phyloP scores from a whole-genome alignment of 2,329 filamentous ascomycete species.

The Fusarium xyrophilum region DNA sequence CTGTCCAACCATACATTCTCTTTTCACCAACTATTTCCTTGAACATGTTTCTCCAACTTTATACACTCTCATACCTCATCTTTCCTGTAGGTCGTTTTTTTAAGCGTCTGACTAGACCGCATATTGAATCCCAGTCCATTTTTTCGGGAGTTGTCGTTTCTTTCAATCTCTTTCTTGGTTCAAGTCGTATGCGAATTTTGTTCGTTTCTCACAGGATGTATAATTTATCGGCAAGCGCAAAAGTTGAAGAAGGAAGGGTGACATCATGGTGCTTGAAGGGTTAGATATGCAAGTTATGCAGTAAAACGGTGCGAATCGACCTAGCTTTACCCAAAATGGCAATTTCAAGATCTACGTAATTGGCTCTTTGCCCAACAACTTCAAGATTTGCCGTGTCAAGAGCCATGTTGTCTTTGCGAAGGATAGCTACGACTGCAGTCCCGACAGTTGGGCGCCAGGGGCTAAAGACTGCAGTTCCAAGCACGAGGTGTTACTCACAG shows the following conservation, averaged over 20 bases:
- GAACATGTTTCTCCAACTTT: background rate
- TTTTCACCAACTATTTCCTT: constrained; percentile 7
- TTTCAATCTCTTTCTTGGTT: background rate
- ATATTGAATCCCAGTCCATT: background rate
- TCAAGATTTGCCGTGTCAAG: constrained; percentile 1
- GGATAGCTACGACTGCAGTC: constrained; percentile 10
- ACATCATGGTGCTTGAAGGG: constrained; percentile 24
- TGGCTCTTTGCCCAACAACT: constrained; percentile 21
- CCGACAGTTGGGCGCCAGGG: constrained; percentile 3
- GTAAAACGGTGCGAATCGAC: constrained; percentile 23
- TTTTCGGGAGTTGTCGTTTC: background rate
- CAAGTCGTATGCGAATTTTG: background rate
- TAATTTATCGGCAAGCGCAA: constrained; percentile 1
- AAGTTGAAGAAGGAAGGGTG: constrained; percentile 20
- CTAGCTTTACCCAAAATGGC: constrained; percentile 28
- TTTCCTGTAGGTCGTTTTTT: background rate
- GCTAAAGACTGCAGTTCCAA: background rate
- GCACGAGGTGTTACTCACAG: constrained; percentile 33
- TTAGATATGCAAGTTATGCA: constrained; percentile 38
- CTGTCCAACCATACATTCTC: background rate
- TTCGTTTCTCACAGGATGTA: background rate
- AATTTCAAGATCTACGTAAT: constrained; percentile 34
- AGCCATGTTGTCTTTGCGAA: constrained; percentile 31
- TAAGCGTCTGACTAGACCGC: background rate
- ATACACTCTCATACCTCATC: background rate